Conservation (phyloP, 2,329 filamentous ascomycete species). For the Arthrobotrys musiformis region DNA sequence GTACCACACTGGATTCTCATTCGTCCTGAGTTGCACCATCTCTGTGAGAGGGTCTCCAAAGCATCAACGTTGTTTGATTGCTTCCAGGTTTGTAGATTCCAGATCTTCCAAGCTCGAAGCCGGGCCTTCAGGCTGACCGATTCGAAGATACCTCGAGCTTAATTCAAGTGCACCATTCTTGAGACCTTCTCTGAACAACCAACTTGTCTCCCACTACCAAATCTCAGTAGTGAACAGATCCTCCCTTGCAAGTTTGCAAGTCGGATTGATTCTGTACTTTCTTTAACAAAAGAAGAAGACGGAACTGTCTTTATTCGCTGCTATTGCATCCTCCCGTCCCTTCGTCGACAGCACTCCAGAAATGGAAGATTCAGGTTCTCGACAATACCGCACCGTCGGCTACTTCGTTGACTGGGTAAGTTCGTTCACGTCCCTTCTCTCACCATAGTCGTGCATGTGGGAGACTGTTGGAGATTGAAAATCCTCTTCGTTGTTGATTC, state of each 20-base stretch:
- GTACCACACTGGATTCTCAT: not conserved
- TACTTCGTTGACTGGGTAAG: conserved; percentile 52
- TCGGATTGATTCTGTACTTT: not conserved
- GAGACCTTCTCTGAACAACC: not conserved
- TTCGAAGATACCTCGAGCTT: not conserved
- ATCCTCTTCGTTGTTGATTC: not conserved
- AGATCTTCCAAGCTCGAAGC: not conserved
- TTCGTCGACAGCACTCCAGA: not conserved
- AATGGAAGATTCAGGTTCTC: not conserved
- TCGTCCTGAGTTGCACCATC: not conserved
- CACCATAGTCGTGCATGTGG: not conserved
- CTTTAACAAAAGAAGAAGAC: not conserved
- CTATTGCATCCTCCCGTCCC: not conserved
- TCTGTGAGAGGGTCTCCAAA: not conserved
- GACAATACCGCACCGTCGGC: conserved; percentile 28
- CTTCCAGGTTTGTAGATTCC: not conserved
- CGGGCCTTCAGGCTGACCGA: not conserved
- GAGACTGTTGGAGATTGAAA: not conserved
- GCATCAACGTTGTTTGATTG: not conserved
- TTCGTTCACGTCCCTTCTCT: not conserved
- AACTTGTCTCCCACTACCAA: not conserved
- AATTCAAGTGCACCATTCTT: not conserved
- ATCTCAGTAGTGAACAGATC: not conserved
- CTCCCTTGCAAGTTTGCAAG: not conserved
- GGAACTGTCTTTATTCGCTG: not conserved